Percentiles rank a stretch among this genome's conserved stretches.
Evolutionary conservation across 2,329 filamentous ascomycete species (phyloP).

Genomic region (Pseudomassariella vexata): DNA sequence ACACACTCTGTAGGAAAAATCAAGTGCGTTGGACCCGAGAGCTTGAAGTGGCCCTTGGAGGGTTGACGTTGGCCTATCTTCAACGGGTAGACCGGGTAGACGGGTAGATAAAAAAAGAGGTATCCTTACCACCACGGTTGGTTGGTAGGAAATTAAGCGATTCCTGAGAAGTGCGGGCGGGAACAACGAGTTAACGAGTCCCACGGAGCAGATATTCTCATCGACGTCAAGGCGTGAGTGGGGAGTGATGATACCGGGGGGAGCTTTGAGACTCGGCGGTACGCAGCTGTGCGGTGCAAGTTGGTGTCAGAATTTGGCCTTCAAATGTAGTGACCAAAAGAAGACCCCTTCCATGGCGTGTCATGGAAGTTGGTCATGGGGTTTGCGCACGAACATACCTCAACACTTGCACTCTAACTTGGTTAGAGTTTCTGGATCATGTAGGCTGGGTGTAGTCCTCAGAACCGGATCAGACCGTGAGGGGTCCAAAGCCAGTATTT

Average conservation of each 20-base stretch:
- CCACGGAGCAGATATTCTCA: conserved; percentile 39
- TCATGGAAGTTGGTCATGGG: no score
- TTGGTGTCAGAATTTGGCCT: no score
- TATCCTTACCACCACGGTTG: conserved; percentile 48
- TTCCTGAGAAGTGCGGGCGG: conserved; percentile 42
- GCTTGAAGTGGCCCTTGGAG: no score
- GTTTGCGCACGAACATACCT: conserved; percentile 26
- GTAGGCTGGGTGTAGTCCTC: conserved; percentile 25
- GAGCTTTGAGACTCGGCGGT: conserved; percentile 31
- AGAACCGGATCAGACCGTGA: conserved; percentile 25
- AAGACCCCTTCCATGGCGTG: no score
- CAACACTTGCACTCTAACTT: conserved; percentile 22
- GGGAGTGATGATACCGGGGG: conserved; percentile 25
- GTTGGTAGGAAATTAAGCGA: conserved; percentile 42
- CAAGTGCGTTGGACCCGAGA: no score
- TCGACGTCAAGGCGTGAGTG: conserved; percentile 36
- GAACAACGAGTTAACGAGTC: conserved; percentile 63
- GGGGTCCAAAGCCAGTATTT: conserved; percentile 25
- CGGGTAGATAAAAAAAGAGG: conserved; percentile 11
- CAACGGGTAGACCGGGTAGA: no score
- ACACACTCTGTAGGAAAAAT: no score
- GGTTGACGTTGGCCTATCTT: no score
- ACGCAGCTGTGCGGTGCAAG: conserved; percentile 38
- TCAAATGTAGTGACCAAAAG: no score
- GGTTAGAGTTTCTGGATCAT: conserved; percentile 25